Base-by-base conservation (phyloP, 257 asterid genomes). In the Solanum neorickii region DNA sequence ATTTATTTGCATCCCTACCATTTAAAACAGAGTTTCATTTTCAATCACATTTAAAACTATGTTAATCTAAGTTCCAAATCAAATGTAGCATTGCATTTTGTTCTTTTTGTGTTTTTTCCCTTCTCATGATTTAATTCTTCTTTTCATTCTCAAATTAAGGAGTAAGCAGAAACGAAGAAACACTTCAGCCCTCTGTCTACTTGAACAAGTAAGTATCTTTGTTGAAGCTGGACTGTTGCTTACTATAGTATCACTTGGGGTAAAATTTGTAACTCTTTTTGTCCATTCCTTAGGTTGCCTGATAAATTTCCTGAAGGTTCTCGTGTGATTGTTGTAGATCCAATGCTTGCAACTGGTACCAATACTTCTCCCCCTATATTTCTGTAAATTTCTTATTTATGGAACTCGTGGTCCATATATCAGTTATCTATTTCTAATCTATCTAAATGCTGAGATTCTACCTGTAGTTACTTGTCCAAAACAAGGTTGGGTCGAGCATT, bases 341-440 rank as follows among this genome's bases (percentile, higher is more conserved):
- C 99, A 87, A 97, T 97, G 99, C 97, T 97, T 29, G 99, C 99
- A 88, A 97, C 99, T 91, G 99, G 99, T 97, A 90, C 23, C 60
- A 69, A 82, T 68, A 29, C 75, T 37, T 74, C 14, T 13, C 73
- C 27, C 86, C 16, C 42, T 49, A 46, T 56, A 49, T 10, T 49
- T 49, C 29, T 49, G 46, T 49, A 82, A 82, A 29, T 49, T 82
- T 82, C 85, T 29, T 80, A 29, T 27, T 47, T 49, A 82, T 7
- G 31, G 3, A 82, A 31, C 85, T 82, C 20, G 1, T 49, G 46
- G 16, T 49, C 20, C 85, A 31, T 14, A 18, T 9, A 18, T 49
- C 12, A 6, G 27, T 80, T 47, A 14, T 80, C 5, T 29, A 47
- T 80, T 47, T 47, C 33, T 27, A 47, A 39, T 47, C 44, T 29